Percentiles rank a stretch among this genome's conserved stretches.
Conservation (phyloP, 139 green algal species). For the Chlamydomonas sp. region DNA sequence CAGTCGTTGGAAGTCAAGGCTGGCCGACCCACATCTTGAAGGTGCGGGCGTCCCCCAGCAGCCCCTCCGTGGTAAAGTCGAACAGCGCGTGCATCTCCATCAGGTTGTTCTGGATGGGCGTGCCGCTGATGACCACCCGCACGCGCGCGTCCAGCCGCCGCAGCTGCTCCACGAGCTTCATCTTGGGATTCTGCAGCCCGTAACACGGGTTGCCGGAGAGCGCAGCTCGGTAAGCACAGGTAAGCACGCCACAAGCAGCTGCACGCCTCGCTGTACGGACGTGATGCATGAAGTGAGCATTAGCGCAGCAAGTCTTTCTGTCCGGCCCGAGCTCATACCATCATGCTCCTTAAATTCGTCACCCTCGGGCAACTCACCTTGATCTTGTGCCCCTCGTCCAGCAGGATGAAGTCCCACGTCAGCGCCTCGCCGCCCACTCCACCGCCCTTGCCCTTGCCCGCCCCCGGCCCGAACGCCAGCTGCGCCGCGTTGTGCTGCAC, state of each 20-base stretch:
- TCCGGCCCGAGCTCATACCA: too few relatives aligned
- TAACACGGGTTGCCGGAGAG: constrained; percentile 73
- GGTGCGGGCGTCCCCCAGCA: constrained; percentile 67
- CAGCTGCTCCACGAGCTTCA: constrained; percentile 75
- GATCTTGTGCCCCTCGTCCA: constrained; percentile 88
- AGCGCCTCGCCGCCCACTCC: neutral
- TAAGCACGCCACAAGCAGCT: neutral
- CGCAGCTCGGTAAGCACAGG: neutral
- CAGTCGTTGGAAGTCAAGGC: neutral
- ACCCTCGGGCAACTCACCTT: neutral
- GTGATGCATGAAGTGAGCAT: neutral
- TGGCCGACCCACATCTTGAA: constrained; percentile 63
- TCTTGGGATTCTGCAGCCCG: constrained; percentile 88
- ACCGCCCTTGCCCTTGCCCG: neutral
- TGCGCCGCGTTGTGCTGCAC: constrained; percentile 80
- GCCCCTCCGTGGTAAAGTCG: constrained; percentile 77
- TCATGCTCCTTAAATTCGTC: too few relatives aligned
- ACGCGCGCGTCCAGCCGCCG: constrained; percentile 48
- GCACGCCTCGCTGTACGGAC: neutral
- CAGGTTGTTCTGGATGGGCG: constrained; percentile 93
- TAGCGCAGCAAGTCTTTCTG: too few relatives aligned
- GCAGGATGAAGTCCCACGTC: constrained; percentile 90
- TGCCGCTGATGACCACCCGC: constrained; percentile 89
- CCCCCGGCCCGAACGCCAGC: constrained; percentile 44
- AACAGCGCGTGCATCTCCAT: constrained; percentile 92